These are phyloP conservation scores for Aspergillus conjunctus DNA, from an alignment of 495 filamentous ascomycete genomes.

Conservation along the genomic window DNA sequence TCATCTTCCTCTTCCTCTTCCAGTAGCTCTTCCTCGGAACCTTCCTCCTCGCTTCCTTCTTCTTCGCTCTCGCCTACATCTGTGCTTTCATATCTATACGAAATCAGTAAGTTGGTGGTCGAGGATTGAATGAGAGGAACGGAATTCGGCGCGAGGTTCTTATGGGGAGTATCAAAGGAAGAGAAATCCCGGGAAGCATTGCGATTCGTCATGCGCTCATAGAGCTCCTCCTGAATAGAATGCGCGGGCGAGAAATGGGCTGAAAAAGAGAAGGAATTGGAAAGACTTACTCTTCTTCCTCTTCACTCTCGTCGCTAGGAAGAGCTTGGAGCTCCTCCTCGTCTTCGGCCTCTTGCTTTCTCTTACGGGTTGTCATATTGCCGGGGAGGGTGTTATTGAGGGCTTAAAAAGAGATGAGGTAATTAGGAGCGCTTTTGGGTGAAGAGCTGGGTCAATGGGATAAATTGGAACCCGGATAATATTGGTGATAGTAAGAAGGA, in stretches of 20 bases:
- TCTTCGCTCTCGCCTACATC: constrained; percentile 52
- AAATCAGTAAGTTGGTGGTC: background rate
- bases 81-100: constrained; percentile 52
- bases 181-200: background rate
- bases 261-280: constrained; percentile 1
- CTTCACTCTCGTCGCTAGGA: constrained; percentile 62
- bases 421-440: constrained; percentile 14
- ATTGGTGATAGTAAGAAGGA: constrained; percentile 11
- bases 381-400: constrained; percentile 6
- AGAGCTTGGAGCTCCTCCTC: constrained; percentile 62
- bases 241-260: constrained; percentile 10
- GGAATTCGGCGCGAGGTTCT: background rate
- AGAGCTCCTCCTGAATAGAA: background rate
- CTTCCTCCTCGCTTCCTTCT: constrained; percentile 33
- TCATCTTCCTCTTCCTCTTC: constrained; percentile 38
- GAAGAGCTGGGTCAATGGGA: constrained; percentile 6
- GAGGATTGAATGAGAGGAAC: background rate
- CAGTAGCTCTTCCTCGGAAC: constrained; percentile 36
- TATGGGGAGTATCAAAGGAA: background rate
- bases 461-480: constrained; percentile 8
- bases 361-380: constrained; percentile 65
- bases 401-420: constrained; percentile 11
- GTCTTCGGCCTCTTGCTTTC: constrained; percentile 64
- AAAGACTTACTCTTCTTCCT: constrained; percentile 64
- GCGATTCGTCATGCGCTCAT: background rate